Evolutionary conservation across 257 asterid species (phyloP).

Genomic region (Datura wrightii): DNA sequence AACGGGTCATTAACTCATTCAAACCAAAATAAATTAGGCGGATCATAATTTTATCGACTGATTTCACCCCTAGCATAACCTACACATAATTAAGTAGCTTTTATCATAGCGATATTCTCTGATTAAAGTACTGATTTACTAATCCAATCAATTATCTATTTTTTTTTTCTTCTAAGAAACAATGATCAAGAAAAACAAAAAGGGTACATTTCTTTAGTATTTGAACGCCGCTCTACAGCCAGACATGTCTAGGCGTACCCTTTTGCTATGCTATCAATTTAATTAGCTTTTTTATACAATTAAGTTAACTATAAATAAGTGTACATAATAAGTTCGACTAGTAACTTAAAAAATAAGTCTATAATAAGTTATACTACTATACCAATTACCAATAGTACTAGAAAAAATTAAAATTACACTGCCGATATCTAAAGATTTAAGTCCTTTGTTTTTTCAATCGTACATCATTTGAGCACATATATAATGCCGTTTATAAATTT

Average conservation of each 20-base stretch:
- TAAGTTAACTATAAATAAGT: neutral
- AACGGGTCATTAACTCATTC: too few relatives aligned
- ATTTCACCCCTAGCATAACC: neutral
- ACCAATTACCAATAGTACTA: neutral
- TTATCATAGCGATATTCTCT: neutral
- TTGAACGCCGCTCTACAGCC: constrained; percentile 20
- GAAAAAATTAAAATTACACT: neutral
- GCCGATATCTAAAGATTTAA: neutral
- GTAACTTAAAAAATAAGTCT: neutral
- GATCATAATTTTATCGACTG: too few relatives aligned
- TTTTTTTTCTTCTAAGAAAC: neutral
- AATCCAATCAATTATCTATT: neutral
- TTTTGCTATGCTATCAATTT: neutral
- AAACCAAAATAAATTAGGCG: too few relatives aligned
- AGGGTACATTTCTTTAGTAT: neutral
- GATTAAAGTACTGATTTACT: neutral
- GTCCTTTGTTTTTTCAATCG: neutral
- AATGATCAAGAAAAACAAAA: neutral
- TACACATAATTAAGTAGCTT: neutral
- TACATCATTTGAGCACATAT: neutral
- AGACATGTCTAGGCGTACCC: neutral
- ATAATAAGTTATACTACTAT: neutral
- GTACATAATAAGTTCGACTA: neutral
- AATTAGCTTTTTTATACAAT: neutral
- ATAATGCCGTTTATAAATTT: neutral